Base-by-base conservation (phyloP, 352 stramenopile species). In the Phytophthora quininea region DNA sequence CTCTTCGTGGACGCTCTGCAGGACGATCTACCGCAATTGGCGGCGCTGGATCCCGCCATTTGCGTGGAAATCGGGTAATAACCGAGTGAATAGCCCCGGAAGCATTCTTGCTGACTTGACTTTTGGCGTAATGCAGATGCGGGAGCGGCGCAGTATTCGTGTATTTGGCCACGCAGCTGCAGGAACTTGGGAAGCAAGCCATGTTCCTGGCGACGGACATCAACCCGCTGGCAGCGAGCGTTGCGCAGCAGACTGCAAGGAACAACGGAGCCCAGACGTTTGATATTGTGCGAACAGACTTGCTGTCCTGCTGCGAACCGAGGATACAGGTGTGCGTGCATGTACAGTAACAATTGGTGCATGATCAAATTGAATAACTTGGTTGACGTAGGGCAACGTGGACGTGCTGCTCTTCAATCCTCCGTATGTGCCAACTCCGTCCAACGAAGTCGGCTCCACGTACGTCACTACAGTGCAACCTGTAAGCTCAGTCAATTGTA, bases 401-500 rank as follows among this genome's bases (percentile, higher is more conserved):
- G 97, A 99, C 67, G 84, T 99, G 49, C 71, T 99, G 42, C 73
- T 99, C 19, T 99, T 99, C 75, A 99, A 99, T 82, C 97, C 97
- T 19, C 97, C 97, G 10, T 99, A 99, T 68, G 97, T 99, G 53
- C 96, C 97, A 27, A 99, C 97, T 24, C 92, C 96, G 5, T 92
- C 93, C 3, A 87, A 98, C 24, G 97, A 99, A 85, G 95, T 99
- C 19, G 88, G 87, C 10, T 96, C 86, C 31, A 91, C 57, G 88
- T 96, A 86, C 49, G 77, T 74, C n/a, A 33, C 35, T 46, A n/a
- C 43, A n/a, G n/a, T n/a, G n/a, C n/a, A n/a, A n/a, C n/a, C n/a
- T n/a, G 15, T 24, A 49, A 6, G 14, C 15, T 30, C 10, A 19
- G 12, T 9, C 40, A 12, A 43, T 8, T 14, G 37, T 3, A 46